Evolutionary conservation across 2,329 filamentous ascomycete species (phyloP), one percentile per base, ranked within the genome.

Genomic region (Colletotrichum chrysophilum): DNA sequence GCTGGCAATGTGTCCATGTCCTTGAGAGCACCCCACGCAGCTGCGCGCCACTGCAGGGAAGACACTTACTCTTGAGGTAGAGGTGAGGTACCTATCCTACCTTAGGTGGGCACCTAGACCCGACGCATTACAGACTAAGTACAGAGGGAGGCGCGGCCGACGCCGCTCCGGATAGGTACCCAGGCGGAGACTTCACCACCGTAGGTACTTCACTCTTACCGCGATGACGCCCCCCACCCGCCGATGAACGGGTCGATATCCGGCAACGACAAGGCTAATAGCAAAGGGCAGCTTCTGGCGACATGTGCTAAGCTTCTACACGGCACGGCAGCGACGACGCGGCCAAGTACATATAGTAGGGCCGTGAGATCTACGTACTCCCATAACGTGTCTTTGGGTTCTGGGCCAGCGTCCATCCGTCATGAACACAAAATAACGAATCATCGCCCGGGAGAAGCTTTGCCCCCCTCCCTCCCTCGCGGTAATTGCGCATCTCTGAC

Each of bases 401-500:
- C 34, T 14, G n/a, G 52, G n/a, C 62, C 55, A 26, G 67, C 30
- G 67, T 60, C 56, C 43, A 38, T 32, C 64, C 70, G 70, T 75
- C 58, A 75, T 73, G 30, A 30, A 64, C 13, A 16, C 14, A 8
- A 13, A 16, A 32, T 13, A 62, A 30, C 70, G 64, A 73, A 69
- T 73, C 70, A 75, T 30, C 26, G 36, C 36, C 36, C 36, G 36
- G 16, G 36, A 38, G 7, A 38, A 8, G 36, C 16, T 18, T 38
- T 38, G 36, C 43, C 13, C 34, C 34, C 34, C 5, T 34, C 32
- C 16, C 36, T 28, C 7, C 16, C 18, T 3, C 16, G 38, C 69
- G 73, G 64, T 64, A 73, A 75, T 73, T 68, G 70, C 73, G 70
- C 74, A 69, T 74, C 43, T 73, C 69, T 72, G 69, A 38, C 56